phyloP scores from a whole-genome alignment of 2,329 filamentous ascomycete genomes.

The Botrytis medusae region DNA sequence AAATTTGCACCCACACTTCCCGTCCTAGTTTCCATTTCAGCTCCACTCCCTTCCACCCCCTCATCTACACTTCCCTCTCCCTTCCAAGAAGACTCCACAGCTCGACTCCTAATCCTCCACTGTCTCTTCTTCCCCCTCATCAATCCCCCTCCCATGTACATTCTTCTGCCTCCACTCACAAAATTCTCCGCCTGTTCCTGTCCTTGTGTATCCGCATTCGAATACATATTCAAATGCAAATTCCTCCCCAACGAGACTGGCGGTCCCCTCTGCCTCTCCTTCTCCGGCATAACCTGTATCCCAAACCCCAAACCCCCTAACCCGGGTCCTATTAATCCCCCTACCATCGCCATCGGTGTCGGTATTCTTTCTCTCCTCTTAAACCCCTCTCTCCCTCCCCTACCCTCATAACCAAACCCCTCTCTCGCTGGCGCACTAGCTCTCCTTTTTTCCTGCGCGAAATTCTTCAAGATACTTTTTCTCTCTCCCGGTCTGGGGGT shows the following conservation, averaged over 20 bases:
- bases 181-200: not conserved
- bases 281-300: not conserved
- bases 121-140: conserved; percentile 13
- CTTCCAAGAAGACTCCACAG: not conserved
- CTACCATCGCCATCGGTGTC: conserved; percentile 3
- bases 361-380: conserved; percentile 5
- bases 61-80: not conserved
- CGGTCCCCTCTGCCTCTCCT: not conserved
- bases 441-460: not conserved
- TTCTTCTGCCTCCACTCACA: not conserved
- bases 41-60: not conserved
- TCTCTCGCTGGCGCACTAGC: conserved; percentile 2
- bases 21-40: not conserved
- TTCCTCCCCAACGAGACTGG: conserved; percentile 8
- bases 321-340: not conserved
- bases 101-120: conserved; percentile 15
- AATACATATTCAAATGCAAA: not conserved
- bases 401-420: not conserved
- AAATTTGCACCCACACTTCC: not conserved
- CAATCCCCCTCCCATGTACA: not conserved
- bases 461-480: not conserved
- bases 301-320: not conserved
- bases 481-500: not conserved
- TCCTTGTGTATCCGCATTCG: not conserved
- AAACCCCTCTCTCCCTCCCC: not conserved